Evolutionary conservation across 2,329 filamentous ascomycete genomes (phyloP).

Genomic region (Diaporthe ilicicola): DNA sequence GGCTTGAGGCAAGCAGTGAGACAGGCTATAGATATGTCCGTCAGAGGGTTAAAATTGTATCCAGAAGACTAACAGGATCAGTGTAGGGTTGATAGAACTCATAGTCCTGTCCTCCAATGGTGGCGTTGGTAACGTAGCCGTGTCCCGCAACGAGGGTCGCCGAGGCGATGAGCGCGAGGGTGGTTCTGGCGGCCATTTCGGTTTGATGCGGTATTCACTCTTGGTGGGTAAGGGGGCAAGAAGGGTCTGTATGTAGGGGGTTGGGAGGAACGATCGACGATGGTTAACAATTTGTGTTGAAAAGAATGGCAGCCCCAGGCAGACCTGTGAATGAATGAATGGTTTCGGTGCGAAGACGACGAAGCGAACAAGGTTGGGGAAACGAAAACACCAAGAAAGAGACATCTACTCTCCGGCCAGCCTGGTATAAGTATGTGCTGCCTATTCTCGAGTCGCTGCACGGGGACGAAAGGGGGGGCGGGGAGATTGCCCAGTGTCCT

Average conservation of each 20-base stretch:
- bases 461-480: conserved; percentile 24
- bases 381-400: background rate
- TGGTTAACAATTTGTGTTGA: conserved; percentile 27
- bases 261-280: conserved; percentile 23
- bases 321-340: conserved; percentile 33
- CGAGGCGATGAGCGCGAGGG: conserved; percentile 33
- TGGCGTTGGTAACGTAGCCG: conserved; percentile 32
- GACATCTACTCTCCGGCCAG: background rate
- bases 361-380: conserved; percentile 17
- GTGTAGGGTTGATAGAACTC: conserved; percentile 31
- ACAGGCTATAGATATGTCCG: no score
- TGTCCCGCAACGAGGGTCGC: conserved; percentile 32
- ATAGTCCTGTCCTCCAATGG: conserved; percentile 19
- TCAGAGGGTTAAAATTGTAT: no score
- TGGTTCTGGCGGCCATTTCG: conserved; percentile 33
- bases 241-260: background rate
- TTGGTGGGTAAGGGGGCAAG: background rate
- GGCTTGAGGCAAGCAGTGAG: no score
- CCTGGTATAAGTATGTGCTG: conserved; percentile 26
- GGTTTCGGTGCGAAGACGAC: conserved; percentile 25
- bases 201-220: conserved; percentile 16
- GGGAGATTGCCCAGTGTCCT: conserved; percentile 17
- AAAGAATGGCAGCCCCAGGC: conserved; percentile 35
- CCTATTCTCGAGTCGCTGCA: background rate
- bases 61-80: no score